Percentiles rank a stretch among this genome's conserved stretches.
Evolutionary conservation across 441 rosid species (phyloP).

Genomic region (Eruca vesicaria): DNA sequence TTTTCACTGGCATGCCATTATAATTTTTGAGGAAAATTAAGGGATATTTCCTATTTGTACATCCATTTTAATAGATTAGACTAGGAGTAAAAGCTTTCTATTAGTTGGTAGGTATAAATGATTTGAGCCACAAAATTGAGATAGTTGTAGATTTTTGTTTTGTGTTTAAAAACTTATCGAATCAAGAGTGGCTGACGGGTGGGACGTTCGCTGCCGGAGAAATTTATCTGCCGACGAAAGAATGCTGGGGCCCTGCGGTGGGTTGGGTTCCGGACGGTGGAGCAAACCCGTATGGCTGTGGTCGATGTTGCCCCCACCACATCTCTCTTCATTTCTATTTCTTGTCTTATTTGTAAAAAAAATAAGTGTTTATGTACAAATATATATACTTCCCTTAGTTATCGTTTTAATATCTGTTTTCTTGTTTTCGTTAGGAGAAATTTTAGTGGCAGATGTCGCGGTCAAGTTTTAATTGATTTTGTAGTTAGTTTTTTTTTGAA

Average conservation of each 20-base stretch:
- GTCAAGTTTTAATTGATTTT: not conserved
- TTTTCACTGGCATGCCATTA: too few relatives aligned
- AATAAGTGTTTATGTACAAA: not conserved
- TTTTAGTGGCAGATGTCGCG: conserved; percentile 2
- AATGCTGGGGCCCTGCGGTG: conserved; percentile 3
- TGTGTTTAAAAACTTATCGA: too few relatives aligned
- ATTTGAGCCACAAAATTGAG: not conserved
- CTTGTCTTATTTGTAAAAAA: not conserved
- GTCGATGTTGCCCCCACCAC: conserved; percentile 7
- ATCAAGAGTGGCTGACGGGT: not conserved
- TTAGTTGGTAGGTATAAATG: too few relatives aligned
- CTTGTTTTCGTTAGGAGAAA: not conserved
- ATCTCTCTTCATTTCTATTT: not conserved
- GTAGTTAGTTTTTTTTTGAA: not conserved
- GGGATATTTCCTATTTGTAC: too few relatives aligned
- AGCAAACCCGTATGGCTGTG: conserved; percentile 13
- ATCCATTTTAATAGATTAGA: too few relatives aligned
- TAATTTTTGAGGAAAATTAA: too few relatives aligned
- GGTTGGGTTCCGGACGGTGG: conserved; percentile 18
- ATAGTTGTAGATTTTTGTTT: too few relatives aligned
- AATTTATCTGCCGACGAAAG: not conserved
- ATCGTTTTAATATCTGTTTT: not conserved
- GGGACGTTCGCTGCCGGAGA: conserved; percentile 7
- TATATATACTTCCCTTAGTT: not conserved
- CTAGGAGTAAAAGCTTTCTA: too few relatives aligned